Conservation (phyloP, 129 eudicot species). For the Daucus carota region DNA sequence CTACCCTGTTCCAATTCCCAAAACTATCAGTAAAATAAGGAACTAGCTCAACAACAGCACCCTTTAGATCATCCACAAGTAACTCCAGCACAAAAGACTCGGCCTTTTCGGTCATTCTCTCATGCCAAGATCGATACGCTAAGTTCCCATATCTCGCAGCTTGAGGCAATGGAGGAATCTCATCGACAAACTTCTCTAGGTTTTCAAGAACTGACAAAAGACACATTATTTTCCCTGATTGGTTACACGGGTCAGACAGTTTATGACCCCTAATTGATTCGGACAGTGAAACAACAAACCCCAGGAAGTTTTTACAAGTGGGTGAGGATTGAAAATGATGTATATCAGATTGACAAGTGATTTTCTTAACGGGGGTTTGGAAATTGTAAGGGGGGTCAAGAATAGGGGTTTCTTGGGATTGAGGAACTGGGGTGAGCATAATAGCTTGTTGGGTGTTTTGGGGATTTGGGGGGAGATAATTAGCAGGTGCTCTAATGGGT, state of each 20-base stretch:
- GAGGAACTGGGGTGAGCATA: constrained; percentile 84
- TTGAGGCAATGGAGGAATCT: constrained; percentile 63
- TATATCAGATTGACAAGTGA: constrained; percentile 60
- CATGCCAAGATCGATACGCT: constrained; percentile 72
- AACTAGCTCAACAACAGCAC: constrained; percentile 52
- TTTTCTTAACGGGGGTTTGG: constrained; percentile 55
- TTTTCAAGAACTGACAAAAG: constrained; percentile 41
- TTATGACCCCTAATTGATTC: constrained; percentile 56
- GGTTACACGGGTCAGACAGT: constrained; percentile 71
- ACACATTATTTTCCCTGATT: constrained; percentile 28
- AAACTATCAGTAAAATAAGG: constrained; percentile 87
- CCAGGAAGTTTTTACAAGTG: constrained; percentile 51
- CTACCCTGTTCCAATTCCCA: constrained; percentile 74
- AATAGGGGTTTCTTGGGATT: constrained; percentile 35
- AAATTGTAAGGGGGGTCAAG: constrained; percentile 54
- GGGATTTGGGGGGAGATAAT: constrained; percentile 48
- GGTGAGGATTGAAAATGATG: constrained; percentile 46
- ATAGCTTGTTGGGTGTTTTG: constrained; percentile 49
- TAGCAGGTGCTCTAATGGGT: constrained; percentile 79
- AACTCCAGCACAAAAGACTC: constrained; percentile 40
- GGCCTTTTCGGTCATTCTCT: constrained; percentile 44
- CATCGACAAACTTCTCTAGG: constrained; percentile 42
- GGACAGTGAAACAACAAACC: constrained; percentile 68
- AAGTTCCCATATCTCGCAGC: constrained; percentile 72
- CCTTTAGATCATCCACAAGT: constrained; percentile 34